Percentiles rank a stretch among this genome's conserved stretches.
These are phyloP conservation scores for Pseudonitzschia delicatissima DNA, from an alignment of 108 stramenopile species.

Conservation along the genomic window DNA sequence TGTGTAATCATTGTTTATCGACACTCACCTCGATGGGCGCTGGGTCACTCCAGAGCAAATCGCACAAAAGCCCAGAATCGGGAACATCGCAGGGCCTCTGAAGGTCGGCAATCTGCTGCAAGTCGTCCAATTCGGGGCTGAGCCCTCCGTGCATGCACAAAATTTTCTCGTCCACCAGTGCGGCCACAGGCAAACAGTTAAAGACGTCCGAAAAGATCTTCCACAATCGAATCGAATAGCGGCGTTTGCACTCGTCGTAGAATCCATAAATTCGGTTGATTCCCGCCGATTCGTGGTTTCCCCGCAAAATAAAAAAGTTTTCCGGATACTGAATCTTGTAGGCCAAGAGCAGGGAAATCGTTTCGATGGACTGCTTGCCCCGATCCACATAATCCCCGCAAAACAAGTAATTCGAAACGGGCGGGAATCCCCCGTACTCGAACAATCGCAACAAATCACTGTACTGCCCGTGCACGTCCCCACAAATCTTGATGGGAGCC, in stretches of 20 bases:
- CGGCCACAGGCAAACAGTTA: constrained; percentile 93
- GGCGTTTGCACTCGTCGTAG: constrained; percentile 95
- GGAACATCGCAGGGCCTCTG: constrained; percentile 96
- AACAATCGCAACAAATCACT: constrained; percentile 82
- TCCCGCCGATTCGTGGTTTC: constrained; percentile 87
- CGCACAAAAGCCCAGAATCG: constrained; percentile 95
- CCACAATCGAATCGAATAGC: constrained; percentile 98
- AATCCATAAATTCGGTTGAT: constrained; percentile 96
- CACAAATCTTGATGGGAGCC: constrained; percentile 92
- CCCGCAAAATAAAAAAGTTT: constrained; percentile 80
- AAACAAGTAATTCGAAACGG: constrained; percentile 78
- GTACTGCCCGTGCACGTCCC: constrained; percentile 89
- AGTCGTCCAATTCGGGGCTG: constrained; percentile 84
- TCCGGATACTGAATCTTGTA: constrained; percentile 80
- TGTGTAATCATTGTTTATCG: no score
- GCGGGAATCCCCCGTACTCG: constrained; percentile 66
- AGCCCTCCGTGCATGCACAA: constrained; percentile 95
- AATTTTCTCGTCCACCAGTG: constrained; percentile 87
- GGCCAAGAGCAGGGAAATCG: constrained; percentile 63
- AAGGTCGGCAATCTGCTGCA: constrained; percentile 92
- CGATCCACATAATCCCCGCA: constrained; percentile 91
- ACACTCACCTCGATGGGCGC: constrained; percentile 69
- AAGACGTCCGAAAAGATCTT: constrained; percentile 97
- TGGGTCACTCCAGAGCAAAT: constrained; percentile 97
- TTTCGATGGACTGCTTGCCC: constrained; percentile 87